These are phyloP conservation scores for Eruca vesicaria DNA, from an alignment of 441 rosid species.

Conservation along the genomic window DNA sequence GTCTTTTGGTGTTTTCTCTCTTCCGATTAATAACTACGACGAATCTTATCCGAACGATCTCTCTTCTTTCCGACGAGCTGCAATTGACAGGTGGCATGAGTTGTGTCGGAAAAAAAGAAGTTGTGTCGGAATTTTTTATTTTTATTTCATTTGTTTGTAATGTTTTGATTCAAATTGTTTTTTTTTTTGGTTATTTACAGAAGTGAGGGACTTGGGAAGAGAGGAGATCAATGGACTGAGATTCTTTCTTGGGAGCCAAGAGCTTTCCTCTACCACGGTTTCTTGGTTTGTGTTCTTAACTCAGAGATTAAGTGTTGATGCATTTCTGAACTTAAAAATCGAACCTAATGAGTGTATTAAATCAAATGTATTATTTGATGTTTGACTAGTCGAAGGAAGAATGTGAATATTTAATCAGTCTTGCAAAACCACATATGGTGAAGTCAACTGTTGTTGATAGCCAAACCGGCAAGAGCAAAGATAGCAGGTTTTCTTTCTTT, in stretches of 20 bases:
- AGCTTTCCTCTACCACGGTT: conserved; percentile 61
- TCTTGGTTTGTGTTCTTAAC: conserved; percentile 48
- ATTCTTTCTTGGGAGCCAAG: conserved; percentile 72
- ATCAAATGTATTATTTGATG: no score
- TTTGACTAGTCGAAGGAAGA: conserved; percentile 65
- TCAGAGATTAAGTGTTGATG: neutral
- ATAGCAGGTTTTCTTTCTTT: conserved; percentile 54
- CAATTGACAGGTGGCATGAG: conserved; percentile 50
- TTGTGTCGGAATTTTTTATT: neutral
- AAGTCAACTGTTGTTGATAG: conserved; percentile 74
- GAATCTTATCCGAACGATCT: conserved; percentile 48
- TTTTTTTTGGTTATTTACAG: conserved; percentile 28
- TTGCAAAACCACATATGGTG: conserved; percentile 63
- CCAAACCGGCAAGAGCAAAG: conserved; percentile 60
- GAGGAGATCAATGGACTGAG: conserved; percentile 72
- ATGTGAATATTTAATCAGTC: conserved; percentile 63
- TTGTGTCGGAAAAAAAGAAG: neutral
- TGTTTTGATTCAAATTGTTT: neutral
- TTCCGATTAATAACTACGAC: conserved; percentile 42
- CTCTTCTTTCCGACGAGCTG: conserved; percentile 46
- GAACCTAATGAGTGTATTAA: no score
- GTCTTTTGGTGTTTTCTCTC: conserved; percentile 59
- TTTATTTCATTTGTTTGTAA: neutral
- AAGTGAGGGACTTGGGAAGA: conserved; percentile 46
- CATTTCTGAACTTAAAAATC: no score